Evolutionary conservation across 2,329 filamentous ascomycete species (phyloP).

Genomic region (Sarocladiaceae sp.): DNA sequence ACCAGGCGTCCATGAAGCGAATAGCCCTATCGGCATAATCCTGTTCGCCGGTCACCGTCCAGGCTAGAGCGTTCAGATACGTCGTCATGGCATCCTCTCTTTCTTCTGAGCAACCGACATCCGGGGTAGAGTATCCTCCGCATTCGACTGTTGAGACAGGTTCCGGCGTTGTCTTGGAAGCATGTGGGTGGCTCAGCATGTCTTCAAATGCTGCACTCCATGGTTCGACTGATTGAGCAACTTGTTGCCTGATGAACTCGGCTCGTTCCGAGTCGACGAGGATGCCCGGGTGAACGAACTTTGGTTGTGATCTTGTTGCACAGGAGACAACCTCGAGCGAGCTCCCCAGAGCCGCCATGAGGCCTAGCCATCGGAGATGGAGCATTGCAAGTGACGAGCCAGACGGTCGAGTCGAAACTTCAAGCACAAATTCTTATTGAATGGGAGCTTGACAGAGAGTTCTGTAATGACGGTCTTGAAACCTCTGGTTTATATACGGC

Average conservation of each 20-base stretch:
- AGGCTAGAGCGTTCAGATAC: constrained; percentile 20
- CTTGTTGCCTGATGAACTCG: not conserved
- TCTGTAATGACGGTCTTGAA: too few species aligned
- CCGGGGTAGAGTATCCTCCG: constrained; percentile 16
- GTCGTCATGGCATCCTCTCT: constrained; percentile 19
- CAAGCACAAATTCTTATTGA: too few species aligned
- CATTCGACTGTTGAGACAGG: constrained; percentile 17
- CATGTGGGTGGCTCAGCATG: not conserved
- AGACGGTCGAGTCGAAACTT: too few species aligned
- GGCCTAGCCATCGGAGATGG: too few species aligned
- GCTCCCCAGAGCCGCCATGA: too few species aligned
- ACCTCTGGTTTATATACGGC: too few species aligned
- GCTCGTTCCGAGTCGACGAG: not conserved
- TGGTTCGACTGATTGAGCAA: not conserved
- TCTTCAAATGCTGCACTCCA: not conserved
- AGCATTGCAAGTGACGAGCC: too few species aligned
- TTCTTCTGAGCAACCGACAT: constrained; percentile 19
- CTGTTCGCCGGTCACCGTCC: constrained; percentile 14
- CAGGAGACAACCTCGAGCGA: too few species aligned
- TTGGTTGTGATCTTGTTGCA: too few species aligned
- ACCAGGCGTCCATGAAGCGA: constrained; percentile 20
- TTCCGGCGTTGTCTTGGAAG: not conserved
- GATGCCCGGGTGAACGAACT: not conserved
- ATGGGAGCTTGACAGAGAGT: too few species aligned
- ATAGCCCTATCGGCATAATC: constrained; percentile 19